Base-by-base conservation (phyloP, 768 basidiomycete genomes). In the Amanita jacksonii region DNA sequence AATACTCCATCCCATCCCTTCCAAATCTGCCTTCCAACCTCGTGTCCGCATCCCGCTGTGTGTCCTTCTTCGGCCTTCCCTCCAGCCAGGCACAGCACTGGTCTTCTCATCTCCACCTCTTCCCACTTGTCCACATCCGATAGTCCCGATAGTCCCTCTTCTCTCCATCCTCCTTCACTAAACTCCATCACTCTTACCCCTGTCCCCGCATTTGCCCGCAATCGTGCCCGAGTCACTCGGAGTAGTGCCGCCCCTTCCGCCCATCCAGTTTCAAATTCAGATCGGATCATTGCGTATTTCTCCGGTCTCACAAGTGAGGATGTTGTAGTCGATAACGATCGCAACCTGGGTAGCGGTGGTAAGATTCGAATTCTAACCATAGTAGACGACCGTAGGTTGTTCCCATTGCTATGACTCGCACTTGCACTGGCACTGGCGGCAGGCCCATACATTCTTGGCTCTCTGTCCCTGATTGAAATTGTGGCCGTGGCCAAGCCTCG, bases 401-500 rank as follows among this genome's bases (percentile, higher is more conserved):
- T n/a, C n/a, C n/a, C n/a, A n/a, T n/a, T n/a, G n/a, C n/a, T n/a
- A n/a, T n/a, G n/a, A n/a, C n/a, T n/a, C n/a, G n/a, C n/a, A n/a
- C n/a, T n/a, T n/a, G n/a, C 3, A n/a, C 20, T 13, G 24, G 31
- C 13, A 6, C 10, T 20, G 5, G 2, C 43, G 34, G 33, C 7
- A n/a, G n/a, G n/a, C n/a, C 34, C 43, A 23, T 37, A 22, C 37
- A 13, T 27, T 19, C 22, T 52, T 54, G 4, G 55, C 48, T 16
- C 20, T 33, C 19, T 23, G 8, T 59, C 57, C n/a, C 73, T 66
- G 38, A 86, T 50, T 4, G 81, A 81, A 50, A 86, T 70, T 3
- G 78, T 75, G 4, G 85, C 72, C 1, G 73, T 74, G 3, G 81
- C 77, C n/a, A 86, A 48, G 7, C 81, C 81, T 33, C 67, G 69